Evolutionary conservation across 371 early-diverging fungal genomes (phyloP).

Genomic region (Mucor lusitanicus): DNA sequence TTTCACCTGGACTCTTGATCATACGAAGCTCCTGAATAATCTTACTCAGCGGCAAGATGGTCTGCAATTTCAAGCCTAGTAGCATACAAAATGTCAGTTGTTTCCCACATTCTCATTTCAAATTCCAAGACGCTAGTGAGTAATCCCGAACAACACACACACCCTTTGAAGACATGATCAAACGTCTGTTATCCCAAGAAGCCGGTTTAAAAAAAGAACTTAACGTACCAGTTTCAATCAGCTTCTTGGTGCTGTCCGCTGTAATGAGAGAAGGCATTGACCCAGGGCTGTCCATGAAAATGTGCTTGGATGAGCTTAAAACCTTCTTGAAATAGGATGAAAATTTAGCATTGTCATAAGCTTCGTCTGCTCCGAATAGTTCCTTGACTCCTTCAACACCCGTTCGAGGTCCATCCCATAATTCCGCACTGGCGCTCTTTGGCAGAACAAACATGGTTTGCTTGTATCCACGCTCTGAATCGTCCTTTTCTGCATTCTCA

Average conservation of each 20-base stretch:
- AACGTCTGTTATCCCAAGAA: slow-evolving; percentile 15
- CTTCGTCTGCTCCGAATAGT: slow-evolving; percentile 87
- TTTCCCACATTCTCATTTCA: not conserved
- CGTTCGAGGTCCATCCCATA: slow-evolving; percentile 93
- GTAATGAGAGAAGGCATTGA: slow-evolving; percentile 31
- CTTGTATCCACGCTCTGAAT: slow-evolving; percentile 69
- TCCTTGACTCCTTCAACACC: slow-evolving; percentile 80
- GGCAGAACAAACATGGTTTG: slow-evolving; percentile 88
- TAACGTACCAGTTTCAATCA: slow-evolving; percentile 44
- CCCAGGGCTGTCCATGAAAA: slow-evolving; percentile 41
- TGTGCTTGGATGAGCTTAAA: slow-evolving; percentile 26
- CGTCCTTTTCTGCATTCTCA: slow-evolving; percentile 50
- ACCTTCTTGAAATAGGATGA: slow-evolving; percentile 25
- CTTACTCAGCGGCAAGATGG: slow-evolving; percentile 58
- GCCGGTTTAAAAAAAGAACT: slow-evolving; percentile 8
- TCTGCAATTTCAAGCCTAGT: slow-evolving; percentile 32
- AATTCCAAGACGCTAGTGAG: not conserved
- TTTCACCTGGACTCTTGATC: slow-evolving; percentile 77
- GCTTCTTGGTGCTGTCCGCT: slow-evolving; percentile 17
- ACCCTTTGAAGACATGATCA: slow-evolving; percentile 17
- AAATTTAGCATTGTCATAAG: slow-evolving; percentile 42
- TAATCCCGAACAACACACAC: slow-evolving; percentile 10
- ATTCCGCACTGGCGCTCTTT: slow-evolving; percentile 70
- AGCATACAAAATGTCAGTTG: not conserved
- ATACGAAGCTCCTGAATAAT: slow-evolving; percentile 75